Base-by-base conservation (phyloP, 129 eudicot genomes). In the Flaveria robusta region DNA sequence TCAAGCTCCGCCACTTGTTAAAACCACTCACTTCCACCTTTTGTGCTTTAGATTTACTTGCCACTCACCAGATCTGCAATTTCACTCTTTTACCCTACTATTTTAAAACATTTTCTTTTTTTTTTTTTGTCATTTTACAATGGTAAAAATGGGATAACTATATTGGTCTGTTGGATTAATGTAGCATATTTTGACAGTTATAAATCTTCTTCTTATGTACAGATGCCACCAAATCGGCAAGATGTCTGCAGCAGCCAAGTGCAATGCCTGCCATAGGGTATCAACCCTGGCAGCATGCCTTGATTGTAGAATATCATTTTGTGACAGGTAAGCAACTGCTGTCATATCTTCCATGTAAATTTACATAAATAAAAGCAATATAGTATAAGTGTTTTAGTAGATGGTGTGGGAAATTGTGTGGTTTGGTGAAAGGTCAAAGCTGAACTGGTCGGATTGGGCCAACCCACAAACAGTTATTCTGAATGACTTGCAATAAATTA, bases 201-300 rank as follows among this genome's bases (percentile, higher is more conserved):
- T 1, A 14, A 24, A 20, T 68, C 31, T 29, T 63, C 52, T 75
- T 51, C 67, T 52, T 71, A 62, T 75, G 74, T 77, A 84, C 84
- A 93, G 98, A 82, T 93, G 98, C 85, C 95, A 86, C 80, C 89
- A 85, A 76, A 80, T 90, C 23, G 79, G 88, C 46, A 86, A 82
- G 79, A 88, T 79, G 60, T 79, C 55, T 27, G 54, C 74, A 26
- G 71, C 79, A 69, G 87, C 88, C 58, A 90, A 84, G 69, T 93
- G 98, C 86, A 88, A 82, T 71, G 72, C 84, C 66, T 93, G 98
- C 85, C 81, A 81, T 56, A 77, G 79, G 42, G 82, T 80, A 37
- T 81, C 90, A 62, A 74, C 89, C 50, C 85, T 93, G 85, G 96
- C 95, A 50, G 66, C 87, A 14, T 93, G 98, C 83, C 89, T 90